phyloP scores from a whole-genome alignment of 1,284 basidiomycete genomes.

The Trichosporon coremiiforme region DNA sequence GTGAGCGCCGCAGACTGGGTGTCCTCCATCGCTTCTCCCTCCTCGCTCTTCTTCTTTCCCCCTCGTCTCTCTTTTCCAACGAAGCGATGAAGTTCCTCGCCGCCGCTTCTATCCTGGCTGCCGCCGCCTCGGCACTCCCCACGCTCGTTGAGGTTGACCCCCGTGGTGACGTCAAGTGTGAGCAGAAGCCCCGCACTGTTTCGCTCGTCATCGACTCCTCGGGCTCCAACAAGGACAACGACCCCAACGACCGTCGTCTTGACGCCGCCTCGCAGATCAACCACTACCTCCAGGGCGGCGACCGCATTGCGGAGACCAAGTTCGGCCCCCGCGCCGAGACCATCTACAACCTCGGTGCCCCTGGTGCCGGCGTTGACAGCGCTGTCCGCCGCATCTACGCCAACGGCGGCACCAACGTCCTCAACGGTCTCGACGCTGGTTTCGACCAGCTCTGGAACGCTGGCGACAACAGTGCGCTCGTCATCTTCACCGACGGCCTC shows the following conservation, averaged over 20 bases:
- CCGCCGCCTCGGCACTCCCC: conserved; percentile 17
- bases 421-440: conserved; percentile 8
- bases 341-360: conserved; percentile 18
- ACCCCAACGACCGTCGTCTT: conserved; percentile 23
- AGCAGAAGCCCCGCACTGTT: conserved; percentile 17
- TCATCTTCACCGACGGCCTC: conserved; percentile 22
- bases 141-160: conserved; percentile 3
- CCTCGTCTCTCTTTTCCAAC: background rate
- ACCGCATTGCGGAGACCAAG: conserved; percentile 11
- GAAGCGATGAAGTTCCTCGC: conserved; percentile 23
- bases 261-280: conserved; percentile 14
- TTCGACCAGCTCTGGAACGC: background rate
- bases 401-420: conserved; percentile 14
- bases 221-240: conserved; percentile 20
- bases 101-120: conserved; percentile 17
- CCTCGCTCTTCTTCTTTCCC: background rate
- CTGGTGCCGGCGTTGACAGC: background rate
- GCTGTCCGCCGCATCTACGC: conserved; percentile 1
- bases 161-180: background rate
- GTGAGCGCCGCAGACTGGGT: background rate
- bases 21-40: background rate
- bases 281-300: conserved; percentile 15
- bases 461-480: background rate
- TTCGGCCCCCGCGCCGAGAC: background rate
- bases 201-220: conserved; percentile 22